Evolutionary conservation across 352 stramenopile species (phyloP), one percentile per base, ranked within the genome.

Genomic region (Aphanomyces astaci): DNA sequence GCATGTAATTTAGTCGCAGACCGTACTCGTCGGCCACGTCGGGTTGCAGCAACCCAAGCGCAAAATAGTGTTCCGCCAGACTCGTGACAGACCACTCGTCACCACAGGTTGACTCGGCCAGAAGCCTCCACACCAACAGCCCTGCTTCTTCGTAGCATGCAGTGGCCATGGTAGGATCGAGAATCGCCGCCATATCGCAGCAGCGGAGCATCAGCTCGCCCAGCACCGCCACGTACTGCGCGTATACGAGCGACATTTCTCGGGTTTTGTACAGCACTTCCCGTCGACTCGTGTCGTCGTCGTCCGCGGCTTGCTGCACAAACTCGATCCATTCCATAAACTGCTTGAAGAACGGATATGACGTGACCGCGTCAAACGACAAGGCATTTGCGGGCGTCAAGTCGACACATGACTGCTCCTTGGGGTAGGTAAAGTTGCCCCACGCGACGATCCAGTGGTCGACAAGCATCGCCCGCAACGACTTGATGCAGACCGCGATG

Each of bases 101-200:
- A n/a, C n/a, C n/a, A n/a, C n/a, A n/a, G n/a, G n/a, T n/a, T n/a
- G n/a, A n/a, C n/a, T 90, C 84, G 68, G 89, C 81, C 3, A 91
- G 51, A 3, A 89, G 66, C 28, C 82, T 88, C 72, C 84, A 94
- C n/a, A 92, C 40, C 33, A 94, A 31, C 33, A 91, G 52, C 0
- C 83, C 83, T n/a, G 77, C 77, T 54, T 94, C 83, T 75, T 94
- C 85, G 51, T 82, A 78, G 60, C 81, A 85, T 64, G 88, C 82
- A 4, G 89, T 72, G 10, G 81, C 64, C 17, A 65, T 79, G 36
- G 64, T 43, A 45, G 75, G 59, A 1, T 74, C 77, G 19, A 90
- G 55, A n/a, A 55, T 51, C 17, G 75, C 79, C 24, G 82, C 81
- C 80, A 91, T 90, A 2, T 76, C 72, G 28, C 86, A 89, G 51